Evolutionary conservation across 2,329 filamentous ascomycete genomes (phyloP).

Genomic region (Paecilomyces variotii): DNA sequence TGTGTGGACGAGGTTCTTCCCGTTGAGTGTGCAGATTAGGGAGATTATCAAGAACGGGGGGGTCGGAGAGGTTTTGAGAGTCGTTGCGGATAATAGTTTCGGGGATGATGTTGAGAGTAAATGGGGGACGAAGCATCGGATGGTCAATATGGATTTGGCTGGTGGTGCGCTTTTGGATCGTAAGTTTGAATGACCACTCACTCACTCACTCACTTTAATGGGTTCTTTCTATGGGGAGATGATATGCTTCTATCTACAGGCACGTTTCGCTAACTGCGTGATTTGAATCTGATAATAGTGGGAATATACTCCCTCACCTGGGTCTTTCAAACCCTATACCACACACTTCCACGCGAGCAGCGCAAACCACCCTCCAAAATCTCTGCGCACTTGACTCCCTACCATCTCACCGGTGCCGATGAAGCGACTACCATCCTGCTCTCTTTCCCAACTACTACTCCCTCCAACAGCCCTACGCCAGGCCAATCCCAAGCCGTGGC

Average conservation of each 20-base stretch:
- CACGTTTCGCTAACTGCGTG: background rate
- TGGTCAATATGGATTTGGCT: conserved; percentile 76
- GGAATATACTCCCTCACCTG: conserved; percentile 86
- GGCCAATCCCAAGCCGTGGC: conserved; percentile 62
- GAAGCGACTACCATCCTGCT: conserved; percentile 71
- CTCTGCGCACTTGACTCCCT: conserved; percentile 61
- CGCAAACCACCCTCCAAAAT: conserved; percentile 61
- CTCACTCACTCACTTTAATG: too few species aligned
- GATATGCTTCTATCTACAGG: background rate
- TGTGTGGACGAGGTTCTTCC: conserved; percentile 86
- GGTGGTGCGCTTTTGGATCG: conserved; percentile 73
- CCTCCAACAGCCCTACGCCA: conserved; percentile 29
- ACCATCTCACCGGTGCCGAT: conserved; percentile 64
- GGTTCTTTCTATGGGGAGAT: too few species aligned
- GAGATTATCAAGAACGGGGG: conserved; percentile 49
- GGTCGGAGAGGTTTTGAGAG: conserved; percentile 52
- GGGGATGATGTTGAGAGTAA: conserved; percentile 53
- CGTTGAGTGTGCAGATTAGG: conserved; percentile 63
- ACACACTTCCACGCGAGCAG: conserved; percentile 56
- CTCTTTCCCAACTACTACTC: conserved; percentile 57
- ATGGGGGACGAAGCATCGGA: conserved; percentile 58
- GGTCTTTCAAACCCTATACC: conserved; percentile 85
- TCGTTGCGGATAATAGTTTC: conserved; percentile 55
- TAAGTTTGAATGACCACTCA: conserved; percentile 16
- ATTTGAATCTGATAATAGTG: conserved; percentile 30